These are phyloP conservation scores for Kalmanozyma brasiliensis DNA, from an alignment of 1,284 basidiomycete species.

Conservation along the genomic window DNA sequence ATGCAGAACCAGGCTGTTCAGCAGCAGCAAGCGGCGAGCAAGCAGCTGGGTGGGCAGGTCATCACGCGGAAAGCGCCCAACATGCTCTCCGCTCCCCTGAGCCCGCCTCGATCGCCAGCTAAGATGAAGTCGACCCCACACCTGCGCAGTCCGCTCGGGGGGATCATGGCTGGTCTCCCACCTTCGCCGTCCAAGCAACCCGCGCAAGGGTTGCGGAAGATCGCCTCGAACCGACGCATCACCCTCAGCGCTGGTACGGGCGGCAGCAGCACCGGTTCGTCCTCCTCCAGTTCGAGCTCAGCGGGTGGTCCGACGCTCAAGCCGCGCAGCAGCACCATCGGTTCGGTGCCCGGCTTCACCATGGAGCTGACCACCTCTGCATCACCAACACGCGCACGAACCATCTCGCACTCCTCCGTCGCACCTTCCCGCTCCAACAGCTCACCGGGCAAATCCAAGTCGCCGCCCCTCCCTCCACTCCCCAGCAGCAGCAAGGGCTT, in stretches of 20 bases:
- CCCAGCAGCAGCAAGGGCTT: conserved; percentile 17
- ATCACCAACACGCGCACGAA: conserved; percentile 32
- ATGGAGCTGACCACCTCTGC: conserved; percentile 41
- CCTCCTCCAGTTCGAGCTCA: conserved; percentile 22
- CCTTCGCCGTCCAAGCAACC: conserved; percentile 20
- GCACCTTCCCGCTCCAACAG: conserved; percentile 17
- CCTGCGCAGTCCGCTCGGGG: conserved; percentile 22
- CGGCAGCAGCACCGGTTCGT: conserved; percentile 10
- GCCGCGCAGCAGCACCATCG: conserved; percentile 16
- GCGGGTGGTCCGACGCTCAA: conserved; percentile 10
- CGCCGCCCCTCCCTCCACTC: conserved; percentile 21
- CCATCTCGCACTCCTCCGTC: conserved; percentile 31
- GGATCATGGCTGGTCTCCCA: conserved; percentile 10
- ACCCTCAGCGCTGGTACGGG: too few relatives aligned
- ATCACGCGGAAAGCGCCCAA: conserved; percentile 30
- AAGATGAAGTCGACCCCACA: conserved; percentile 56
- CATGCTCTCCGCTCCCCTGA: conserved; percentile 27
- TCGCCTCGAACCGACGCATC: conserved; percentile 49
- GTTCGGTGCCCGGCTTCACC: conserved; percentile 18
- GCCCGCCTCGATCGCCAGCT: conserved; percentile 38
- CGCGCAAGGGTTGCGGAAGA: conserved; percentile 43
- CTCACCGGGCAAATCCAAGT: conserved; percentile 28
- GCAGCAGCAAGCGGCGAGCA: conserved; percentile 1
- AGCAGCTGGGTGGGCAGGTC: conserved; percentile 5
- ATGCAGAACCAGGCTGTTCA: conserved; percentile 17